These are phyloP conservation scores for Iris pallida DNA, from an alignment of 116 monocot genomes.

Conservation along the genomic window DNA sequence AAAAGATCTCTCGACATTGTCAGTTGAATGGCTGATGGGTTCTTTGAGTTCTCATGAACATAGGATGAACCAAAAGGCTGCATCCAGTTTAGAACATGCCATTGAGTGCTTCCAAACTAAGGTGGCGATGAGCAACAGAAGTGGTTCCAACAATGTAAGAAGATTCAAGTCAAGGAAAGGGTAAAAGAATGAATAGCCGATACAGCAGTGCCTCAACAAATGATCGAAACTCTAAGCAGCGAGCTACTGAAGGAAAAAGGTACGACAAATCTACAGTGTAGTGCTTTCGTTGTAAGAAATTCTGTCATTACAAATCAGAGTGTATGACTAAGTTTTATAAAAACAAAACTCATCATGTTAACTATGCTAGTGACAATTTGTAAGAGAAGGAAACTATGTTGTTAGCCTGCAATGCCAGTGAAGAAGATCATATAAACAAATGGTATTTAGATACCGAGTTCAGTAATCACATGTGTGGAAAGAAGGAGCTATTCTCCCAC, in stretches of 20 bases:
- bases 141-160: no score
- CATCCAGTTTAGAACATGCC: no score
- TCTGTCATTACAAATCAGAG: neutral
- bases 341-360: neutral
- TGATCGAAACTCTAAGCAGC: no score
- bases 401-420: neutral
- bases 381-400: neutral
- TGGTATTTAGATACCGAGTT: neutral
- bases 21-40: neutral
- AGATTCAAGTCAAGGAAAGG: no score
- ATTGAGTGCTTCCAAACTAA: no score
- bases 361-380: neutral
- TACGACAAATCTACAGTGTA: neutral
- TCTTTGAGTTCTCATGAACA: neutral
- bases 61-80: neutral
- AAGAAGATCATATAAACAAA: neutral
- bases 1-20: neutral
- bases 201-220: no score
- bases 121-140: no score
- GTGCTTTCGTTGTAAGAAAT: neutral
- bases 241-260: no score
- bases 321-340: neutral
- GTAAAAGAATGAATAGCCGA: no score
- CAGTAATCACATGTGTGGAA: no score
- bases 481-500: neutral